phyloP scores from a whole-genome alignment of 2,329 filamentous ascomycete species.

The Trichoderma semiorbis region DNA sequence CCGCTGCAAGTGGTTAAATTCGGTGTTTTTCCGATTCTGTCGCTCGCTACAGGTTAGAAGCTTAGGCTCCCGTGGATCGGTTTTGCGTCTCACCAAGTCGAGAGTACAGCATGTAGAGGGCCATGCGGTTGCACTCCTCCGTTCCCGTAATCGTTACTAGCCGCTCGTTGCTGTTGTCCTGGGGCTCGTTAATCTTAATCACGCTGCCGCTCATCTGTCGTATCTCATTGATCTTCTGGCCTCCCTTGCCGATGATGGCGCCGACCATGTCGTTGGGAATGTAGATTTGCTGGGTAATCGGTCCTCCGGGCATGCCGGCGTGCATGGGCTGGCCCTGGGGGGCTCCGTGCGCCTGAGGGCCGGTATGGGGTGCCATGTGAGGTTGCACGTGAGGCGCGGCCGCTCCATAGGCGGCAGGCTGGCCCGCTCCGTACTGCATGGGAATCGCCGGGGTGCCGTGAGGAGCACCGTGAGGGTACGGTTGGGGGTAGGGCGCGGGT shows the following conservation, averaged over 20 bases:
- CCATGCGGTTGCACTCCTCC: constrained; percentile 98
- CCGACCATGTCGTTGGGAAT: constrained; percentile 99
- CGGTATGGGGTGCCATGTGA: constrained; percentile 59
- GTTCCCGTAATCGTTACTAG: constrained; percentile 97
- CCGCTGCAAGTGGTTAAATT: constrained; percentile 29
- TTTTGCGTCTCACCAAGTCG: constrained; percentile 70
- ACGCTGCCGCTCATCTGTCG: constrained; percentile 94
- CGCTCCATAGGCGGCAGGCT: constrained; percentile 72
- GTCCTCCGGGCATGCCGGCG: constrained; percentile 54
- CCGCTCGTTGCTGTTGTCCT: constrained; percentile 97
- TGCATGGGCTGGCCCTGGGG: constrained; percentile 75
- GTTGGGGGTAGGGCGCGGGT: constrained; percentile 67
- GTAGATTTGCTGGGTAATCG: constrained; percentile 95
- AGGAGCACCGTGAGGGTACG: constrained; percentile 63
- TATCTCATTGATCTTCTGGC: constrained; percentile 99
- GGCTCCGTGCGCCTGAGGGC: constrained; percentile 56
- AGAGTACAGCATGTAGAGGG: constrained; percentile 98
- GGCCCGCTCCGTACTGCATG: constrained; percentile 71
- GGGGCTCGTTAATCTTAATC: constrained; percentile 99
- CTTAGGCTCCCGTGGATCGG: constrained; percentile 24
- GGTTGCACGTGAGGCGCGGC: constrained; percentile 74
- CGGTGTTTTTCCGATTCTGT: constrained; percentile 47
- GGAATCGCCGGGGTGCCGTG: constrained; percentile 61
- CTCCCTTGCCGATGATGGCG: constrained; percentile 97
- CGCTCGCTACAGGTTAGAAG: constrained; percentile 27